Evolutionary conservation across 192 early-diverging fungal species (phyloP).

Genomic region (Backusella circina): DNA sequence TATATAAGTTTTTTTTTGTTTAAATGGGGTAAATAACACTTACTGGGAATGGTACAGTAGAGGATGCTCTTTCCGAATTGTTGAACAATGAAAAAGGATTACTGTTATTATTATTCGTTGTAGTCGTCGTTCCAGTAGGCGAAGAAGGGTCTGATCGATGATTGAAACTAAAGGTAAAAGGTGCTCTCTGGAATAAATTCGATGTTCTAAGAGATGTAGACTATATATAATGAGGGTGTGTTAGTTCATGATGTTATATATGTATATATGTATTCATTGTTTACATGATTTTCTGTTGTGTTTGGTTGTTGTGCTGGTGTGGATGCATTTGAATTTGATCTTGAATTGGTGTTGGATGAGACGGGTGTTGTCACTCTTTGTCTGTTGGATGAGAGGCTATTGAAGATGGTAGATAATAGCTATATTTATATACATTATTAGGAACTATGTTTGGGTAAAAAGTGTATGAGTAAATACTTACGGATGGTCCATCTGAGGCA

Average conservation of each 20-base stretch:
- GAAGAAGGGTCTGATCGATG: not conserved
- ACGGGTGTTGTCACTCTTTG: not conserved
- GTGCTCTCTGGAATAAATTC: not conserved
- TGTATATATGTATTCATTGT: no score
- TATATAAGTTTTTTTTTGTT: not conserved
- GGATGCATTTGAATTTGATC: not conserved
- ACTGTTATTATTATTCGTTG: not conserved
- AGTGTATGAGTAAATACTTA: not conserved
- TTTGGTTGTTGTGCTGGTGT: not conserved
- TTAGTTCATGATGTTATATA: not conserved
- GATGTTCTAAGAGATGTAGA: not conserved
- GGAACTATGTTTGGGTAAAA: not conserved
- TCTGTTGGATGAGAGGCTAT: not conserved
- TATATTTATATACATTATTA: not conserved
- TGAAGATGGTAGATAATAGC: not conserved
- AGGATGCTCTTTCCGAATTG: not conserved
- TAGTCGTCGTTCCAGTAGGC: not conserved
- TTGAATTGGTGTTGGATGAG: not conserved
- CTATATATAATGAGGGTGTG: not conserved
- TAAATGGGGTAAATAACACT: not conserved
- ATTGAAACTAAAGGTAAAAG: not conserved
- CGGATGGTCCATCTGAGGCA: conserved; percentile 11
- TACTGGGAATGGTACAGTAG: conserved; percentile 30
- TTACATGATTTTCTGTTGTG: not conserved
- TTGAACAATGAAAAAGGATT: not conserved